Evolutionary conservation across 2,329 filamentous ascomycete species (phyloP), one percentile per base, ranked within the genome.

Genomic region (Alternaria alternata): DNA sequence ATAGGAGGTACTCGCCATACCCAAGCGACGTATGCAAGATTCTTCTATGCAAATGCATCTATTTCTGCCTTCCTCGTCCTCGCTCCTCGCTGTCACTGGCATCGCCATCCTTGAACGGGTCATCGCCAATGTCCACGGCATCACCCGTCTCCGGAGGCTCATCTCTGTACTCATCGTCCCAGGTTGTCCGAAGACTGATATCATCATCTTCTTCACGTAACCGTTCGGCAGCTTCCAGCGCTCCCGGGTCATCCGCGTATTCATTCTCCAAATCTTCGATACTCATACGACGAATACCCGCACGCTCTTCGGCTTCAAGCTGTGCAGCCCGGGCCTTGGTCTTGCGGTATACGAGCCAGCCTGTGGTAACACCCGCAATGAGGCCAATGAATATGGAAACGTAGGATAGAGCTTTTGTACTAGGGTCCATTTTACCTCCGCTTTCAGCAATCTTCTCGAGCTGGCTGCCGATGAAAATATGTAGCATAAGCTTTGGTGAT

Each of bases 381-480:
- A 87, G 86, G 28, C 92, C 91, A 59, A 94, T 78, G 14, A 88
- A 74, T 78, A 98, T 97, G 80, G 89, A 90, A 24, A 89, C 78
- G 76, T 96, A 97, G 79, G 95, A 96, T 71, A 98, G 83, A 28
- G 88, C 85, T 77, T 94, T 95, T 64, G 92, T 91, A 64, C 85
- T 85, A 3, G 86, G 80, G 61, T 91, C 89, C 94, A 98, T 97
- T 68, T 90, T 87, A 74, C 92, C 92, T 64, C 90, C 91, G 57
- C 88, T 86, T 70, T 96, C 91, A n/a, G 91, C 92, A 34, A 99
- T 87, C 53, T 89, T 84, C 44, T 92, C 93, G 16, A 99, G 83
- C 56, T 93, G 87, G 72, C 87, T 89, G 62, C 95, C 95, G 71
- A 99, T 93, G 80, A 97, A 99, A 69, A 96, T 88, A 75, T 96